These are phyloP conservation scores for Phaeosphaeria sp. DNA, from an alignment of 2,329 filamentous ascomycete genomes.

Conservation along the genomic window DNA sequence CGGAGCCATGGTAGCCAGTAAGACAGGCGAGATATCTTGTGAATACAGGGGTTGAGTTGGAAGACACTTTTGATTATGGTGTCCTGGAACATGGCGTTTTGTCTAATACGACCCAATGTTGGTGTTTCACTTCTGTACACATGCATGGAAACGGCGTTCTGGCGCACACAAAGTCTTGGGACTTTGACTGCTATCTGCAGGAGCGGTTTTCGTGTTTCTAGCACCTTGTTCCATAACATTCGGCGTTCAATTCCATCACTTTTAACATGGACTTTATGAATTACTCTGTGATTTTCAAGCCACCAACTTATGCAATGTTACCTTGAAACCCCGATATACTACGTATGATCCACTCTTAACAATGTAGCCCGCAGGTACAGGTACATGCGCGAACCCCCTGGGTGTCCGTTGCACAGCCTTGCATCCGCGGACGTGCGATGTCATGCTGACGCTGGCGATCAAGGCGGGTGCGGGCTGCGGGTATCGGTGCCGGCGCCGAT, in stretches of 20 bases:
- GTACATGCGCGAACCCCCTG: background rate
- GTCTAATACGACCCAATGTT: background rate
- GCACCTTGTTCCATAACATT: background rate
- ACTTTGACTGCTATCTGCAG: background rate
- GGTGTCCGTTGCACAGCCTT: background rate
- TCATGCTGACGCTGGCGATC: too few species aligned
- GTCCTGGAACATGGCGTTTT: background rate
- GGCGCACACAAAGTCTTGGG: background rate
- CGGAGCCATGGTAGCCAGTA: conserved; percentile 45
- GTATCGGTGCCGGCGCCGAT: background rate
- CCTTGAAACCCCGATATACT: background rate
- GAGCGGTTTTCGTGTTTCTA: background rate
- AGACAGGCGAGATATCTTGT: background rate
- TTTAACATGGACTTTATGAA: background rate
- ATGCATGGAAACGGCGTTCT: background rate
- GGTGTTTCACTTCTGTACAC: background rate
- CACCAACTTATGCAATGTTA: background rate
- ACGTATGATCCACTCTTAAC: too few species aligned
- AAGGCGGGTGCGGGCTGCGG: too few species aligned
- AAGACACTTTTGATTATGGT: background rate
- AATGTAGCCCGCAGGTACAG: too few species aligned
- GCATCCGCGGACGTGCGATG: background rate
- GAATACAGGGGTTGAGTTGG: background rate
- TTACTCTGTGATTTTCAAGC: background rate
- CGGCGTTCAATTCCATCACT: background rate